Conservation (phyloP, 208 protist genomes). For the Leishmania tarentolae region DNA sequence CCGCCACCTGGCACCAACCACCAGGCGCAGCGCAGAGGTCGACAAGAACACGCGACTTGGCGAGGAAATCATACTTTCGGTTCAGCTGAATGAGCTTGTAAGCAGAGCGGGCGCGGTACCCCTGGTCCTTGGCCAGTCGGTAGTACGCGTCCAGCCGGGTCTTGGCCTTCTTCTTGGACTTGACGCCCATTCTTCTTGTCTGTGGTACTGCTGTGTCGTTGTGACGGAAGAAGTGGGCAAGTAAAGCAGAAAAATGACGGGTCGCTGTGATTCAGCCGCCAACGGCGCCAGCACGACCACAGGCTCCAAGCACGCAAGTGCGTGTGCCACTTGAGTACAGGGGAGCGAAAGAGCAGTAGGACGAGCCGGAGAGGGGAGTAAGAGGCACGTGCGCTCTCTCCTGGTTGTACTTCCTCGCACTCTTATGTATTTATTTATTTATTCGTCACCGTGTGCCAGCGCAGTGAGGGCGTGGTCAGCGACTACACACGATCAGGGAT, state of each 20-base stretch:
- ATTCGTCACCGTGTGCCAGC: neutral
- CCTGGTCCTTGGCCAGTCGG: conserved; percentile 98
- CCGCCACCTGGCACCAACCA: conserved; percentile 96
- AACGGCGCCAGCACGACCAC: neutral
- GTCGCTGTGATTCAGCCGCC: neutral
- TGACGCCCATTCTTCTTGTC: conserved; percentile 66
- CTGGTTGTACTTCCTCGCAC: neutral
- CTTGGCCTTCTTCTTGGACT: conserved; percentile 94
- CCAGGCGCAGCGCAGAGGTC: conserved; percentile 98
- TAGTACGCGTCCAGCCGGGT: conserved; percentile 97
- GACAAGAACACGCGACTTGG: conserved; percentile 86
- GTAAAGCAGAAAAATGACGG: neutral
- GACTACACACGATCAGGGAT: neutral
- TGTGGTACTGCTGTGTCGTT: neutral
- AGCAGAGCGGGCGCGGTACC: conserved; percentile 97
- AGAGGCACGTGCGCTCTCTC: neutral
- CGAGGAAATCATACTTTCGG: conserved; percentile 99
- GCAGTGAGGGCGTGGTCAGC: neutral
- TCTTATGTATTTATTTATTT: neutral
- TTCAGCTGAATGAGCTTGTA: conserved; percentile 99
- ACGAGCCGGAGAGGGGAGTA: neutral
- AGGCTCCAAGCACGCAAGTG: neutral
- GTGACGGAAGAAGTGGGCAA: neutral
- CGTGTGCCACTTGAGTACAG: neutral
- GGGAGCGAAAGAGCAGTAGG: neutral